Conservation (phyloP, 768 basidiomycete genomes). For the Leccinum ochraceum region DNA sequence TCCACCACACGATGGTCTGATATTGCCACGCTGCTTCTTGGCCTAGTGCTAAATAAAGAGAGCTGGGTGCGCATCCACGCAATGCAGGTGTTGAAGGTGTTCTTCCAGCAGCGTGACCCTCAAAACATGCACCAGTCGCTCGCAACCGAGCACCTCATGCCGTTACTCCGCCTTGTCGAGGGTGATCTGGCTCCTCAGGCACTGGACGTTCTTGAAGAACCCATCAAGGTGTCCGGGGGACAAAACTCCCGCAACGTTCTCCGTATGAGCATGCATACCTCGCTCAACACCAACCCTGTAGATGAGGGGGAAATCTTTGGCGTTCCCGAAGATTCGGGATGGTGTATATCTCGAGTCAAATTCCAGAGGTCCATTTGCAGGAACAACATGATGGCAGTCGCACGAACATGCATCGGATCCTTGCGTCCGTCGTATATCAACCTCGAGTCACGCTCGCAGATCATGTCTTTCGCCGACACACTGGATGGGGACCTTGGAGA, state of each 20-base stretch:
- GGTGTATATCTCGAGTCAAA: conserved; percentile 78
- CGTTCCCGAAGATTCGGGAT: conserved; percentile 78
- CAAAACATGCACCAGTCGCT: conserved; percentile 70
- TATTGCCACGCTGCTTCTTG: conserved; percentile 81
- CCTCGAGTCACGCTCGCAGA: conserved; percentile 57
- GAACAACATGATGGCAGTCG: conserved; percentile 80
- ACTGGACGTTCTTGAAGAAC: conserved; percentile 92
- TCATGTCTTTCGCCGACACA: conserved; percentile 36
- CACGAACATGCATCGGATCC: conserved; percentile 77
- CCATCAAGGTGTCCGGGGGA: conserved; percentile 75
- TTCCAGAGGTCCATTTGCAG: conserved; percentile 62
- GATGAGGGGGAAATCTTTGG: conserved; percentile 79
- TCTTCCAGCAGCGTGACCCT: conserved; percentile 85
- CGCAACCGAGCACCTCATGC: conserved; percentile 89
- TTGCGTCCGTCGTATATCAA: conserved; percentile 70
- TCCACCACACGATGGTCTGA: conserved; percentile 74
- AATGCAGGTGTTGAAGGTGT: conserved; percentile 85
- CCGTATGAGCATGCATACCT: conserved; percentile 84
- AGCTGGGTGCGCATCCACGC: conserved; percentile 80
- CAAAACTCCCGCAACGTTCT: conserved; percentile 83
- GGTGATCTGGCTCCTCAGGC: conserved; percentile 84
- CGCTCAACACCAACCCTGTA: conserved; percentile 42
- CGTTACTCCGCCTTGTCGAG: conserved; percentile 83
- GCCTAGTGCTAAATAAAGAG: conserved; percentile 80
- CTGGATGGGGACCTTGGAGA: conserved; percentile 72